Base-by-base conservation (phyloP, 176 grass and related monocot genomes). In the Carex littledalei region DNA sequence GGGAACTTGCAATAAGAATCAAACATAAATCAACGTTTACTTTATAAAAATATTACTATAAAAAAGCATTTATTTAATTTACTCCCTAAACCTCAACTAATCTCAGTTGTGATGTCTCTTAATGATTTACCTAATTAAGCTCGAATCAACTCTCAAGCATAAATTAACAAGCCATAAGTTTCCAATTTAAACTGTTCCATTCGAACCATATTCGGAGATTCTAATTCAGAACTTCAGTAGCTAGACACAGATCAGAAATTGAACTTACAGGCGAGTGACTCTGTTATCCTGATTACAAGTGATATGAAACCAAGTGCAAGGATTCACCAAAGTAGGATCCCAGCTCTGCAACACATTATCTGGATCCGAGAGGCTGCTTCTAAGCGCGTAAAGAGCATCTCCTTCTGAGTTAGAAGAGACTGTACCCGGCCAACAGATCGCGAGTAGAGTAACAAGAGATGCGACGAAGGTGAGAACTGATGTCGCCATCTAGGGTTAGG, bases 231-330 rank as follows among this genome's bases (percentile, higher is more conserved):
- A 60, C 54, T 68, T 45, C 4, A 61, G 16, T n/a, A 6, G 41
- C n/a, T 18, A 80, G 26, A 65, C 5, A 34, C 37, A 64, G 21
- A 45, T 61, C 52, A 81, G 26, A 50, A 50, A 74, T 16, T 52
- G 24, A 86, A 82, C 84, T 73, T 78, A 89, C 88, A 89, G n/a
- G 29, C 88, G 69, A 24, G 88, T 89, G 32, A 89, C 88, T 69
- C 84, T 84, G 62, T 89, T 85, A 64, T 90, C 89, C 65, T 81
- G 81, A 62, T 90, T 87, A 43, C 89, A 90, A 45, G 89, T 90
- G 81, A 90, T 83, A 68, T 90, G 85, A 72, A 87, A 87, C 89
- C 89, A 90, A 70, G 89, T 90, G 53, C 89, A 90, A 11, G 89
- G 89, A 54, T 87, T 87, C 16, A 90, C 89, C 56, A 90, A 78